phyloP scores from a whole-genome alignment of 2,329 filamentous ascomycete species.

The Fusarium redolens region DNA sequence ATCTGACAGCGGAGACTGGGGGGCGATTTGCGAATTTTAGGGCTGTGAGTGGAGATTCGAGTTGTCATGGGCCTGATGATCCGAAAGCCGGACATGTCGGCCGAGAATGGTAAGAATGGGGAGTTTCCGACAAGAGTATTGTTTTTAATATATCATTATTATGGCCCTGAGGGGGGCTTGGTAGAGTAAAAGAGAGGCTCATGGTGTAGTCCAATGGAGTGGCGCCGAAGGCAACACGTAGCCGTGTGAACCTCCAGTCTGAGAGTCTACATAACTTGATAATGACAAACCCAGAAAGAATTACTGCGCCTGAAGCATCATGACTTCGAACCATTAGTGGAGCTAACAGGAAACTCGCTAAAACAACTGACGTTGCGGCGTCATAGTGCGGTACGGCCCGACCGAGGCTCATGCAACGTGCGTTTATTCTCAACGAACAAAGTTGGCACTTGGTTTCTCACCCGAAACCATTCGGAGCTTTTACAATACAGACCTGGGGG shows the following conservation, averaged over 20 bases:
- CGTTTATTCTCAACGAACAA: background rate
- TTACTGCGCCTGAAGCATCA: background rate
- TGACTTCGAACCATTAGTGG: background rate
- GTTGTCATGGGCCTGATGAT: slow-evolving; percentile 7
- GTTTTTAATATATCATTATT: too few relatives aligned
- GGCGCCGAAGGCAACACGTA: fast-evolving
- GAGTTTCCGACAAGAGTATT: background rate
- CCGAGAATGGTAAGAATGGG: slow-evolving; percentile 8
- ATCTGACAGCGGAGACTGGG: slow-evolving; percentile 23
- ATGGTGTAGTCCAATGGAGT: background rate
- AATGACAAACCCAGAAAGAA: background rate
- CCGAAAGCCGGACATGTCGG: slow-evolving; percentile 21
- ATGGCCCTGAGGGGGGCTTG: fast-evolving
- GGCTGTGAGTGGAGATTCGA: slow-evolving; percentile 18
- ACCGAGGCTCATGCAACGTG: slow-evolving; percentile 19
- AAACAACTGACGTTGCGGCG: background rate
- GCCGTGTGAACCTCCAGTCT: background rate
- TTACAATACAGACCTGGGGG: background rate
- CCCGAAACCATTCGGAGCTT: background rate
- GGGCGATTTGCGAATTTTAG: slow-evolving; percentile 14
- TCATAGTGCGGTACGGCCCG: slow-evolving; percentile 26
- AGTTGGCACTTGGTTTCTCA: too few relatives aligned
- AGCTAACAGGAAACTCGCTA: background rate
- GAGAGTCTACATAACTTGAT: background rate
- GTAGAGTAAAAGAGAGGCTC: too few relatives aligned